Evolutionary conservation across 805 yeast species (phyloP).

Genomic region (Saccharomycopsis malanga): DNA sequence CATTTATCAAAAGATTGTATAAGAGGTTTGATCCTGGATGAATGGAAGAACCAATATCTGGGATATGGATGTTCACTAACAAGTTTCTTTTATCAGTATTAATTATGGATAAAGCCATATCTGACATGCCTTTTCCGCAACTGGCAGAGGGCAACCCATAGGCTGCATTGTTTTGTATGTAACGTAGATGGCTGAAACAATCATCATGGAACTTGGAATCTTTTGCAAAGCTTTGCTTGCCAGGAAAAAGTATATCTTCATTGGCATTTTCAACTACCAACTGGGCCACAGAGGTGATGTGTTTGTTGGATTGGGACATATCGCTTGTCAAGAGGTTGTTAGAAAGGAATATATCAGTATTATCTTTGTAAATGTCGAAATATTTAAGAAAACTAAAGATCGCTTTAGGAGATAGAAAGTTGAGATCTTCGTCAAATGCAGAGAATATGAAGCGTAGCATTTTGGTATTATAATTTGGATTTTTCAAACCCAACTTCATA

Average conservation of each 20-base stretch:
- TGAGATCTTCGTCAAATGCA: neutral
- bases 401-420: neutral
- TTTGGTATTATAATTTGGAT: neutral
- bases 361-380: slow-evolving; percentile 22
- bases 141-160: slow-evolving; percentile 12
- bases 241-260: slow-evolving; percentile 1
- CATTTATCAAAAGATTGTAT: slow-evolving; percentile 15
- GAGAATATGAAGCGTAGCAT: neutral
- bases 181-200: slow-evolving; percentile 18
- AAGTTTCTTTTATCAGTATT: slow-evolving; percentile 33
- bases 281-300: slow-evolving; percentile 6
- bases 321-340: slow-evolving; percentile 21
- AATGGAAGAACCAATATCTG: slow-evolving; percentile 34
- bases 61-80: slow-evolving; percentile 34
- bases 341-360: slow-evolving; percentile 27
- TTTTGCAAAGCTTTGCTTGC: neutral
- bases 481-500: slow-evolving; percentile 16
- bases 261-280: neutral
- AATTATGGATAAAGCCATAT: slow-evolving; percentile 33
- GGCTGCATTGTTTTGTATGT: slow-evolving; percentile 1
- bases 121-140: slow-evolving; percentile 15
- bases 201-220: slow-evolving; percentile 9
- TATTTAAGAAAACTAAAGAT: slow-evolving; percentile 16
- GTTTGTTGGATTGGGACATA: neutral
- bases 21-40: slow-evolving; percentile 29